phyloP scores from a whole-genome alignment of 1,284 basidiomycete genomes.

The Xerocomus amazonicus region DNA sequence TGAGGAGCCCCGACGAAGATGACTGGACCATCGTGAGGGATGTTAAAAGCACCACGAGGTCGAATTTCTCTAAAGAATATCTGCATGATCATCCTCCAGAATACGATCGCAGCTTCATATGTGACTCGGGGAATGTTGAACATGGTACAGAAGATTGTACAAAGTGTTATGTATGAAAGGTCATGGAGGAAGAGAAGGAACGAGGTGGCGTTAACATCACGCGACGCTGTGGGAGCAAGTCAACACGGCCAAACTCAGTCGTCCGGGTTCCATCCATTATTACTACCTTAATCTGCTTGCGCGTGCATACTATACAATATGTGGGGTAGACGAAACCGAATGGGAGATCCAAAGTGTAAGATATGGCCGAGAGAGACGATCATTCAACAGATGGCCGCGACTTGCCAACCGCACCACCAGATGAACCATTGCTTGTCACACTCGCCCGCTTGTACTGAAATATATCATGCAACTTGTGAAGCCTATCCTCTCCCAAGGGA shows the following conservation, averaged over 20 bases:
- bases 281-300: constrained; percentile 23
- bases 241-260: constrained; percentile 30
- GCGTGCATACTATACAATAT: constrained; percentile 30
- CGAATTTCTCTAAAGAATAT: constrained; percentile 98
- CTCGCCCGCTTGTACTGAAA: constrained; percentile 76
- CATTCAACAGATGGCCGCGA: constrained; percentile 21
- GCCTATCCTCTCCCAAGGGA: constrained; percentile 54
- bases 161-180: constrained; percentile 6
- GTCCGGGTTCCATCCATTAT: constrained; percentile 13
- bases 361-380: constrained; percentile 19
- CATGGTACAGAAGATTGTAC: constrained; percentile 8
- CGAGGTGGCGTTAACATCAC: not conserved
- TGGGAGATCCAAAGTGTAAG: constrained; percentile 16
- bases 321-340: constrained; percentile 21
- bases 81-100: constrained; percentile 85
- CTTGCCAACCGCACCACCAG: constrained; percentile 26
- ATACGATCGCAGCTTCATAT: constrained; percentile 68
- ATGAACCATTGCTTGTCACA: constrained; percentile 59
- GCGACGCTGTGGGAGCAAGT: constrained; percentile 2
- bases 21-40: constrained; percentile 88
- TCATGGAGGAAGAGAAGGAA: constrained; percentile 18
- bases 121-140: constrained; percentile 26
- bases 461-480: constrained; percentile 71
- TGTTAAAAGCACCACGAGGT: constrained; percentile 92
- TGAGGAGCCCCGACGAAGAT: constrained; percentile 98